A percentile compares a stretch with the other conserved stretches of the same genome.
Conservation (phyloP, 768 basidiomycete species). For the Russula vinacea region DNA sequence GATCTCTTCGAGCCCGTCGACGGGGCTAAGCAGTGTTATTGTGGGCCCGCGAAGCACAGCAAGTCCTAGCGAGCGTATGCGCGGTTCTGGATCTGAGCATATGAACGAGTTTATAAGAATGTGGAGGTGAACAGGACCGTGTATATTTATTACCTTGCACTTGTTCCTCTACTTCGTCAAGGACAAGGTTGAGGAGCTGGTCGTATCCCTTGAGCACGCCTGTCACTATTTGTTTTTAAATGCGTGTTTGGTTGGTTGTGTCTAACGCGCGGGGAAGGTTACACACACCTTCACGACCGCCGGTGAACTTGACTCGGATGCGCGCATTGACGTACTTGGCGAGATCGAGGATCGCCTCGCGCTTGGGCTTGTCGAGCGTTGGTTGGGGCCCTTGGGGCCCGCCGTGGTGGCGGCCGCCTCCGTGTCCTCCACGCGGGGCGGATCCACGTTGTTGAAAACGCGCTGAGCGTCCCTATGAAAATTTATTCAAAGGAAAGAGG, state of each 20-base stretch:
- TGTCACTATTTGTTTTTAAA: slow-evolving; percentile 52
- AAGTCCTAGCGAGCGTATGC: slow-evolving; percentile 69
- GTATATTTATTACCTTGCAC: slow-evolving; percentile 50
- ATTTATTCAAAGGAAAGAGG: slow-evolving; percentile 34
- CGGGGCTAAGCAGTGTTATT: slow-evolving; percentile 88
- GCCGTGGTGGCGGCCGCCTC: slow-evolving; percentile 45
- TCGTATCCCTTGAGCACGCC: slow-evolving; percentile 95
- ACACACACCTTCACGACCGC: slow-evolving; percentile 82
- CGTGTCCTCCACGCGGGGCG: slow-evolving; percentile 35
- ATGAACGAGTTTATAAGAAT: no score
- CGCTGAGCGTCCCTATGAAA: slow-evolving; percentile 53
- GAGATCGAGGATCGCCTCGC: slow-evolving; percentile 93
- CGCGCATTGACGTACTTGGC: slow-evolving; percentile 90
- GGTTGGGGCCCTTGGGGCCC: slow-evolving; percentile 48
- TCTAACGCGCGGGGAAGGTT: no score
- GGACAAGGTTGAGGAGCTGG: slow-evolving; percentile 92
- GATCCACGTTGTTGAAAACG: slow-evolving; percentile 43
- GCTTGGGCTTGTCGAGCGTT: slow-evolving; percentile 72
- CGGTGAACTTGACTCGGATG: slow-evolving; percentile 96
- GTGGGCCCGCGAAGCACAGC: slow-evolving; percentile 93
- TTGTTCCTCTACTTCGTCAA: slow-evolving; percentile 92
- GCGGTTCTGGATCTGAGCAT: slow-evolving; percentile 59
- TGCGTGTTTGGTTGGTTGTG: background rate
- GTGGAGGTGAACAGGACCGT: background rate
- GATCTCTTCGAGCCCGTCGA: slow-evolving; percentile 93